Conservation (phyloP, 2,329 filamentous ascomycete species). For the Trichocomaceae sp. region DNA sequence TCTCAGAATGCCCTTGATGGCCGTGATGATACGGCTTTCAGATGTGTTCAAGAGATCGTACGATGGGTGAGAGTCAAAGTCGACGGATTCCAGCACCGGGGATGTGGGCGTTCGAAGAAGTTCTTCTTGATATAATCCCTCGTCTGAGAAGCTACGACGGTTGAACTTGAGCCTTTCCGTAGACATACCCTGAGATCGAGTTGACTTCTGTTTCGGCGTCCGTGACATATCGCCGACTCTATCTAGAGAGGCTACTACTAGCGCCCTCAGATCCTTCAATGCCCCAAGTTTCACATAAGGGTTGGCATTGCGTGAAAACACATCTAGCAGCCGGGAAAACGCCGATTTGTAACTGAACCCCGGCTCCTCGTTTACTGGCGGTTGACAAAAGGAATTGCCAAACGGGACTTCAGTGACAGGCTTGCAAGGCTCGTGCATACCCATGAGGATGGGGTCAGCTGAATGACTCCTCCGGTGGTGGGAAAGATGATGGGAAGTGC, state of each 20-base stretch:
- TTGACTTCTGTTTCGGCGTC: slow-evolving; percentile 5
- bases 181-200: slow-evolving; percentile 2
- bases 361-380: slow-evolving; percentile 28
- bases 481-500: slow-evolving; percentile 10
- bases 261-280: slow-evolving; percentile 71
- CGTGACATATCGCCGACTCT: slow-evolving; percentile 42
- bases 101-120: slow-evolving; percentile 19
- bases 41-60: slow-evolving; percentile 47
- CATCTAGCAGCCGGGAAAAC: slow-evolving; percentile 70
- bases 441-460: slow-evolving; percentile 19
- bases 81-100: slow-evolving; percentile 24
- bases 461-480: slow-evolving; percentile 30
- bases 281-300: slow-evolving; percentile 79
- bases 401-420: neutral
- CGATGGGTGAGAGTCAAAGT: slow-evolving; percentile 32
- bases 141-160: slow-evolving; percentile 30
- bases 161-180: slow-evolving; percentile 16
- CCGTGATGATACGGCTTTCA: slow-evolving; percentile 56
- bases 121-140: slow-evolving; percentile 16
- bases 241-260: slow-evolving; percentile 70
- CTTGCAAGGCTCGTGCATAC: neutral
- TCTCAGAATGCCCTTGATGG: slow-evolving; percentile 62
- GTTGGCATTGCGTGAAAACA: slow-evolving; percentile 84
- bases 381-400: slow-evolving; percentile 19
- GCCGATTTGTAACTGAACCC: slow-evolving; percentile 71